Percentiles rank a stretch among this genome's conserved stretches.
Evolutionary conservation across 805 yeast species (phyloP).

Genomic region (Teunomyces tritomae): DNA sequence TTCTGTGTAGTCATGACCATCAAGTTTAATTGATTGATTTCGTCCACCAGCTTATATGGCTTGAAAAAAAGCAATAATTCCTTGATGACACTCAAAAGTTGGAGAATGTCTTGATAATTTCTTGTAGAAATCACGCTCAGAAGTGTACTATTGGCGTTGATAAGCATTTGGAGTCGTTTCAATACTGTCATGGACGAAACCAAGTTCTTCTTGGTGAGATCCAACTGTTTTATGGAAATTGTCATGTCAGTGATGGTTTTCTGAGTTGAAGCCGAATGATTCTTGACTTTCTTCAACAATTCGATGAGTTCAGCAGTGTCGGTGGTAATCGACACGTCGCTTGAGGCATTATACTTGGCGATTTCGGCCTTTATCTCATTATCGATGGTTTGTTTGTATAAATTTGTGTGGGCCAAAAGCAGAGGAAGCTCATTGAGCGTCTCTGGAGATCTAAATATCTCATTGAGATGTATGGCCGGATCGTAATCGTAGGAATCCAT

Average conservation of each 20-base stretch:
- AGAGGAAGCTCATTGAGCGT: slow-evolving; percentile 50
- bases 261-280: slow-evolving; percentile 55
- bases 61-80: slow-evolving; percentile 73
- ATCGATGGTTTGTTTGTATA: slow-evolving; percentile 51
- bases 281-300: slow-evolving; percentile 47
- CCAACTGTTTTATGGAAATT: slow-evolving; percentile 70
- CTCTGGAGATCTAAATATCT: slow-evolving; percentile 36
- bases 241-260: slow-evolving; percentile 67
- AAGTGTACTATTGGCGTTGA: slow-evolving; percentile 68
- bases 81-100: slow-evolving; percentile 64
- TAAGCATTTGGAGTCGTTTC: slow-evolving; percentile 82
- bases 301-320: slow-evolving; percentile 42
- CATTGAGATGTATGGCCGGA: slow-evolving; percentile 5
- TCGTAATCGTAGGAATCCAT: slow-evolving; percentile 5
- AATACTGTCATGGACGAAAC: slow-evolving; percentile 82
- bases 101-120: slow-evolving; percentile 55
- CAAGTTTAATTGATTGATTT: slow-evolving; percentile 64
- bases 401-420: slow-evolving; percentile 47
- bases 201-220: slow-evolving; percentile 78
- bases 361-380: slow-evolving; percentile 40
- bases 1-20: slow-evolving; percentile 58
- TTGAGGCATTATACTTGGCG: slow-evolving; percentile 28
- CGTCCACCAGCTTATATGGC: slow-evolving; percentile 79
- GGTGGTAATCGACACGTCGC: slow-evolving; percentile 15
- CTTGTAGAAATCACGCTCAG: slow-evolving; percentile 44